Conservation (phyloP, 164 flowering plant species). For the Kalanchoe fedtschenkoi region DNA sequence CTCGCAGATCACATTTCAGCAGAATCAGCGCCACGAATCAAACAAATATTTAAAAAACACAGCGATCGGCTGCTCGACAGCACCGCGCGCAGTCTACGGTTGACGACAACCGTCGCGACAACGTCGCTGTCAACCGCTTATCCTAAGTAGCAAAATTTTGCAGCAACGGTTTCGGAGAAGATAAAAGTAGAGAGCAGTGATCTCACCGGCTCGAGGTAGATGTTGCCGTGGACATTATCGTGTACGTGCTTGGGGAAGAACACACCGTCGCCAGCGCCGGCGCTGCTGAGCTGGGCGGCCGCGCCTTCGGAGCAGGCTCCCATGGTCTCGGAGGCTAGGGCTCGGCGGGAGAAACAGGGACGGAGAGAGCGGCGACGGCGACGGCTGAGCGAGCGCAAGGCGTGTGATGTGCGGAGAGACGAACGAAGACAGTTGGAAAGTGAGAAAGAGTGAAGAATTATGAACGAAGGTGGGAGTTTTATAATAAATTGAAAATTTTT, state of each 20-base stretch:
- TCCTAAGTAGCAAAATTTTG: not conserved
- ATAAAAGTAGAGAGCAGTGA: not conserved
- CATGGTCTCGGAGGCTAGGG: slow-evolving; percentile 11
- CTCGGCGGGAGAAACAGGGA: slow-evolving; percentile 1
- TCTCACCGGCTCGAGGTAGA: slow-evolving; percentile 17
- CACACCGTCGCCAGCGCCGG: slow-evolving; percentile 6
- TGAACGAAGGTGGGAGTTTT: not conserved
- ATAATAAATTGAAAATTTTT: not conserved
- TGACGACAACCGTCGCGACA: not conserved
- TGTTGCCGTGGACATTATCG: slow-evolving; percentile 24
- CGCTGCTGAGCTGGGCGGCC: not conserved
- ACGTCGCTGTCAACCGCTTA: not conserved
- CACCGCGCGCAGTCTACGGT: not conserved
- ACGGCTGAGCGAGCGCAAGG: not conserved
- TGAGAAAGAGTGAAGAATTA: not conserved
- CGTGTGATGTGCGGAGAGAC: not conserved
- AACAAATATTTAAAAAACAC: not conserved
- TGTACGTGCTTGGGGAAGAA: slow-evolving; percentile 16
- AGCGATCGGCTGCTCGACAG: not conserved
- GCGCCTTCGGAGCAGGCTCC: slow-evolving; percentile 11
- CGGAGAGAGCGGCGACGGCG: not conserved
- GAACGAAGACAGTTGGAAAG: not conserved
- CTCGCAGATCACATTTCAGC: no score
- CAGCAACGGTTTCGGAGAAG: not conserved
- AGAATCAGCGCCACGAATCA: no score